phyloP scores from a whole-genome alignment of 2,329 filamentous ascomycete genomes.

The Penicillium sp. region DNA sequence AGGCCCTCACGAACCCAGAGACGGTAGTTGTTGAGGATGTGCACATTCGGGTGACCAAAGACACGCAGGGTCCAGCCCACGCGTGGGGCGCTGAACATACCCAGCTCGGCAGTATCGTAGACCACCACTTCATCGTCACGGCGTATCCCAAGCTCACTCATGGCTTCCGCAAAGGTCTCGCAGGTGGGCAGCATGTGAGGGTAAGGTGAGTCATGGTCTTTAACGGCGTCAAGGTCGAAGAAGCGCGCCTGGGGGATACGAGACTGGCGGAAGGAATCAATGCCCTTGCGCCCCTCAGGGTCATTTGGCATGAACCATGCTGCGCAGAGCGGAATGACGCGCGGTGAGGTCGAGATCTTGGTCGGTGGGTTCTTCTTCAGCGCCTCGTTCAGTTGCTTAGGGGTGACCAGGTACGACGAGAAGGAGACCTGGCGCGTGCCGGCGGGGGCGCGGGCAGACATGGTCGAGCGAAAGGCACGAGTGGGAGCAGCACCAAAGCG shows the following conservation, averaged over 20 bases:
- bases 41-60: constrained; percentile 85
- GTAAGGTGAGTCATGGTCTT: constrained; percentile 82
- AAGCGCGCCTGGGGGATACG: constrained; percentile 89
- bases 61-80: constrained; percentile 90
- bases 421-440: constrained; percentile 55
- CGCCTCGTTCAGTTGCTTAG: constrained; percentile 74
- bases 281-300: constrained; percentile 66
- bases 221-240: constrained; percentile 91
- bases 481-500: constrained; percentile 30
- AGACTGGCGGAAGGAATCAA: constrained; percentile 73
- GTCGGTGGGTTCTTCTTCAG: constrained; percentile 78
- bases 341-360: constrained; percentile 74
- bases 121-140: constrained; percentile 88
- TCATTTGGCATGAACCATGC: constrained; percentile 97
- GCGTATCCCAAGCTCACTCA: constrained; percentile 83
- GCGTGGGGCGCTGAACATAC: constrained; percentile 89
- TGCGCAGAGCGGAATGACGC: constrained; percentile 84
- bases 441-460: constrained; percentile 28
- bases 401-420: constrained; percentile 81
- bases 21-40: constrained; percentile 93
- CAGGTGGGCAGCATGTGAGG: constrained; percentile 92
- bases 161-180: constrained; percentile 77
- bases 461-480: constrained; percentile 27
- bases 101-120: constrained; percentile 86
- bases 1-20: constrained; percentile 83